These are phyloP conservation scores for Pyrenophora graminea DNA, from an alignment of 2,329 filamentous ascomycete species.

Conservation along the genomic window DNA sequence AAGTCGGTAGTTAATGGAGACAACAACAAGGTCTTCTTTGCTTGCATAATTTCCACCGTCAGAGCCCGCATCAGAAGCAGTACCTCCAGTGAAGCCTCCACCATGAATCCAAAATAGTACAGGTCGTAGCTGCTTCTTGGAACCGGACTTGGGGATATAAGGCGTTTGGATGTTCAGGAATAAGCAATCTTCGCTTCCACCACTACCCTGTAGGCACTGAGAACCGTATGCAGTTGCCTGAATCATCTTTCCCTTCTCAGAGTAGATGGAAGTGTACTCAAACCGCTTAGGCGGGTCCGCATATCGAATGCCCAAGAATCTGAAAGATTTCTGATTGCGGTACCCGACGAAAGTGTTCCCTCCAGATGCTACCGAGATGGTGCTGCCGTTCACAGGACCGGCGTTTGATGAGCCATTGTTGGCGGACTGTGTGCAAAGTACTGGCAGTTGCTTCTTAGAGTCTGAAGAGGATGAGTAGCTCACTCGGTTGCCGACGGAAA, in stretches of 20 bases:
- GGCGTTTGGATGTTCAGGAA: slow-evolving; percentile 56
- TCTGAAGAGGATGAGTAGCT: slow-evolving; percentile 38
- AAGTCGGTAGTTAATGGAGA: slow-evolving; percentile 65
- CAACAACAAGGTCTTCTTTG: slow-evolving; percentile 63
- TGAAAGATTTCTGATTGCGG: slow-evolving; percentile 56
- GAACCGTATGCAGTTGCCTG: slow-evolving; percentile 53
- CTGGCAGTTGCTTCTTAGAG: slow-evolving; percentile 46
- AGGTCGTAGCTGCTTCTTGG: slow-evolving; percentile 49
- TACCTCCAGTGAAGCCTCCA: slow-evolving; percentile 60
- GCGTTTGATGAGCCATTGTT: slow-evolving; percentile 41
- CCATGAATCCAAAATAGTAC: slow-evolving; percentile 61
- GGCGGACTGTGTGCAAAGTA: slow-evolving; percentile 57
- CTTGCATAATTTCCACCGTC: slow-evolving; percentile 63
- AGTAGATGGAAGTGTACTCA: slow-evolving; percentile 54
- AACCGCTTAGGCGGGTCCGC: slow-evolving; percentile 51
- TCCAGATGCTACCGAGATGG: slow-evolving; percentile 48
- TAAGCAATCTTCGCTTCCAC: slow-evolving; percentile 54
- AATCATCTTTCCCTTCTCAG: slow-evolving; percentile 51
- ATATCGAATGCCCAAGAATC: slow-evolving; percentile 54
- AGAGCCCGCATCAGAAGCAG: slow-evolving; percentile 35
- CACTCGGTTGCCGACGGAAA: slow-evolving; percentile 45
- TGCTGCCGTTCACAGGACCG: slow-evolving; percentile 28
- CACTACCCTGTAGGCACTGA: slow-evolving; percentile 50
- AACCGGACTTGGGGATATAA: slow-evolving; percentile 44
- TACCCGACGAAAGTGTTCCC: slow-evolving; percentile 56